Evolutionary conservation across 129 eudicot genomes (phyloP).

Genomic region (Silybum marianum): DNA sequence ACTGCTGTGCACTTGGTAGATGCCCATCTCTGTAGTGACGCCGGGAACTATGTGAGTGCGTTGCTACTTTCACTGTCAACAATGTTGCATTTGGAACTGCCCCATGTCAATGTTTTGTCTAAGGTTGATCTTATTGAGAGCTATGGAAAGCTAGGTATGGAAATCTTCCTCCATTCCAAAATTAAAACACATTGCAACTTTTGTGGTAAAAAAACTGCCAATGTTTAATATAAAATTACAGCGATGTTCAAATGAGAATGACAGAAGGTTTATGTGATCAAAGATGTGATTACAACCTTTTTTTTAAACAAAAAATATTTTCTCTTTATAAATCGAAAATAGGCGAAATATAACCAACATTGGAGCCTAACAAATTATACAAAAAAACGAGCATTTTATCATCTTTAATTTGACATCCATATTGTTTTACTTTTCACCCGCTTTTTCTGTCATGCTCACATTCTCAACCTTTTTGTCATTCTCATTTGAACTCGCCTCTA

Average conservation of each 20-base stretch:
- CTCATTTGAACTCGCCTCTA: background rate
- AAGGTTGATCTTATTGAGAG: conserved; percentile 90
- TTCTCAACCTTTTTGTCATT: background rate
- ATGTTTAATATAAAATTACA: background rate
- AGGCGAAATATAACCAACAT: background rate
- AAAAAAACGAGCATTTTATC: background rate
- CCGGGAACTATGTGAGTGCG: conserved; percentile 91
- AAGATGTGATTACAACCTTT: background rate
- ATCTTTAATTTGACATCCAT: background rate
- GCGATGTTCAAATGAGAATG: background rate
- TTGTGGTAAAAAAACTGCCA: conserved; percentile 14
- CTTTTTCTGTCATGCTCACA: background rate
- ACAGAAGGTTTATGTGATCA: background rate
- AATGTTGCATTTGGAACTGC: conserved; percentile 84
- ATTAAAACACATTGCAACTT: background rate
- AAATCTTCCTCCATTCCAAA: background rate
- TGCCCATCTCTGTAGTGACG: conserved; percentile 93
- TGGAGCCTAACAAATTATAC: background rate
- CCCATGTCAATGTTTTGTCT: conserved; percentile 75
- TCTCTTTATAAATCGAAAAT: background rate
- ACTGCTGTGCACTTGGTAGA: conserved; percentile 87
- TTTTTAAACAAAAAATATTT: background rate
- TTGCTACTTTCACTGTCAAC: conserved; percentile 89
- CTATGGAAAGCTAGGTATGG: conserved; percentile 80
- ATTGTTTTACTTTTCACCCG: background rate